phyloP scores from a whole-genome alignment of 2,329 filamentous ascomycete genomes.

The Emmonsiellopsis sp. region DNA sequence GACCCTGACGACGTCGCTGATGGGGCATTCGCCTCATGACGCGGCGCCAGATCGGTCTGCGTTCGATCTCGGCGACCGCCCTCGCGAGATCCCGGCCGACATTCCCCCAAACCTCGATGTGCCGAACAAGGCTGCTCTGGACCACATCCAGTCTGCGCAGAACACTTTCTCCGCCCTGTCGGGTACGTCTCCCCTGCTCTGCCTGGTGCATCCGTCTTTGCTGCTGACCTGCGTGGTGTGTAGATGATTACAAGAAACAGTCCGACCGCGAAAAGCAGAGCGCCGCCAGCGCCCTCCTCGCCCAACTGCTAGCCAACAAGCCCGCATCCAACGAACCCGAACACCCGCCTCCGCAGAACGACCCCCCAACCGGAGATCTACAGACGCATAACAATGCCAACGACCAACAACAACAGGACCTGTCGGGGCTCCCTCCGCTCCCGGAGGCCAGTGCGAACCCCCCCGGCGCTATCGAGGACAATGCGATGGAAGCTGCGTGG shows the following conservation, averaged over 20 bases:
- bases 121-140: slow-evolving; percentile 17
- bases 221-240: slow-evolving; percentile 3
- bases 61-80: slow-evolving; percentile 29
- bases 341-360: background rate
- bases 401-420: background rate
- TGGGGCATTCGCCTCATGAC: slow-evolving; percentile 35
- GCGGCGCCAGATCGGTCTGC: slow-evolving; percentile 30
- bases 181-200: slow-evolving; percentile 4
- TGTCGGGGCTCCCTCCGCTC: slow-evolving; percentile 14
- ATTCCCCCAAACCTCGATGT: slow-evolving; percentile 21
- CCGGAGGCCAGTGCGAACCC: background rate
- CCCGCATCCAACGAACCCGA: slow-evolving; percentile 7
- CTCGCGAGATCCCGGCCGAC: slow-evolving; percentile 16
- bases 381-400: background rate
- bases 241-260: slow-evolving; percentile 18
- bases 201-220: background rate
- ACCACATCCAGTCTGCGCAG: slow-evolving; percentile 21
- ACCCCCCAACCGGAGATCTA: background rate
- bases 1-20: slow-evolving; percentile 38
- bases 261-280: slow-evolving; percentile 28
- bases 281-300: slow-evolving; percentile 32
- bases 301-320: slow-evolving; percentile 31
- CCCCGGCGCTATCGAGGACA: background rate
- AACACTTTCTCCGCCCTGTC: slow-evolving; percentile 22
- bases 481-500: background rate